Base-by-base conservation (phyloP, 768 basidiomycete species). In the Amanita pallidorosea region DNA sequence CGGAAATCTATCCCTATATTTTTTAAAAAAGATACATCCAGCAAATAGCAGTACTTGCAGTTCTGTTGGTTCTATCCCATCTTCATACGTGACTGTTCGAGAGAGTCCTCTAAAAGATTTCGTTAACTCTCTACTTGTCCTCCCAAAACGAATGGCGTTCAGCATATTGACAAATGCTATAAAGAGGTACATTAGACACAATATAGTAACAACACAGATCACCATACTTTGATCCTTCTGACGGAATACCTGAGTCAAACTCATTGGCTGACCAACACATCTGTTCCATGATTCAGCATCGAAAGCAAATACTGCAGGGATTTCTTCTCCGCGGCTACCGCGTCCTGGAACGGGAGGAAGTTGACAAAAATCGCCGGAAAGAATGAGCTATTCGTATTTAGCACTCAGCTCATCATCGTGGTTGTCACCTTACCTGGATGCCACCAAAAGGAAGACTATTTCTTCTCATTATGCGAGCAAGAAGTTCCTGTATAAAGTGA, bases 341-440 rank as follows among this genome's bases (percentile, higher is more conserved):
- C 73, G 65, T 31, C 68, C 70, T 11, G 76, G 70, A 0, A 94
- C 88, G 1, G 92, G 92, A 8, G 92, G 92, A 0, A 96, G 72
- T 63, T 96, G 91, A 61, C 81, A 93, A 63, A 94, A 94, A 61
- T 96, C 92, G 6, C 92, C 92, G 7, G 85, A 90, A 4, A 93
- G 68, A 31, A 88, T 73, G 47, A 93, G 76, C 85, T 92, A 47
- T 7, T 17, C 20, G 17, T 23, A 22, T 49, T 17, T 47, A 13
- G 33, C 18, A 47, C 18, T 25, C 7, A 46, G 22, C 41, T 22
- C n/a, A 40, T 36, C 38, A 7, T 29, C 49, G 47, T 25, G 9
- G n/a, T 18, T 38, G 4, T 20, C 37, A 20, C 12, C 33, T 29
- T 37, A 85, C 86, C 72, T 93, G 90, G 42, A 95, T 89, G 4